These are phyloP conservation scores for Hypoxylon sp. DNA, from an alignment of 2,329 filamentous ascomycete species.

Conservation along the genomic window DNA sequence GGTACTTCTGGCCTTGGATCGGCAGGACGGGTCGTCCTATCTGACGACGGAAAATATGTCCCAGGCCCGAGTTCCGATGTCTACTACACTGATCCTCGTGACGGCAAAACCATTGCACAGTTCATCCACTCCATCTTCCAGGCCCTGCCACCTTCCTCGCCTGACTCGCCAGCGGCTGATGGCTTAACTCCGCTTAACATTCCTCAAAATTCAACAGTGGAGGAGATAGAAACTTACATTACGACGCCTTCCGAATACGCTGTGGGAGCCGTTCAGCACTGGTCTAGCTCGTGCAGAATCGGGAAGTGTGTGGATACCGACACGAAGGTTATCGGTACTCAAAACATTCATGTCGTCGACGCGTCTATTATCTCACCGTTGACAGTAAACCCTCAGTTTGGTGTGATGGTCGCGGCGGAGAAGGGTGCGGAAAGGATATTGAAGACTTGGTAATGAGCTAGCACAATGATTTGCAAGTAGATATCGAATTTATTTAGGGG, in stretches of 20 bases:
- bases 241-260: constrained; percentile 64
- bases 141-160: constrained; percentile 54
- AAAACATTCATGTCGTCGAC: constrained; percentile 67
- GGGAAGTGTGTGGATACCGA: constrained; percentile 64
- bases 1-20: constrained; percentile 69
- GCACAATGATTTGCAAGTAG: background rate
- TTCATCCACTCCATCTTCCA: constrained; percentile 68
- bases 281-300: constrained; percentile 67
- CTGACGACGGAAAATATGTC: constrained; percentile 58
- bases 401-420: constrained; percentile 68
- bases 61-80: constrained; percentile 59
- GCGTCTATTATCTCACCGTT: constrained; percentile 65
- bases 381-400: constrained; percentile 69
- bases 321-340: constrained; percentile 63
- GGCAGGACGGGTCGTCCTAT: constrained; percentile 61
- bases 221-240: constrained; percentile 65
- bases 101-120: constrained; percentile 63
- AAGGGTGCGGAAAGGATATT: constrained; percentile 65
- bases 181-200: constrained; percentile 66
- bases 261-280: constrained; percentile 66
- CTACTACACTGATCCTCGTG: constrained; percentile 64
- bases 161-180: constrained; percentile 51
- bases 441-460: constrained; percentile 40
- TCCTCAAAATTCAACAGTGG: constrained; percentile 60
- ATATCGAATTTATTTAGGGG: constrained; percentile 9